These are phyloP conservation scores for Botrytis cinerea DNA, from an alignment of 2,329 filamentous ascomycete species.

Conservation along the genomic window DNA sequence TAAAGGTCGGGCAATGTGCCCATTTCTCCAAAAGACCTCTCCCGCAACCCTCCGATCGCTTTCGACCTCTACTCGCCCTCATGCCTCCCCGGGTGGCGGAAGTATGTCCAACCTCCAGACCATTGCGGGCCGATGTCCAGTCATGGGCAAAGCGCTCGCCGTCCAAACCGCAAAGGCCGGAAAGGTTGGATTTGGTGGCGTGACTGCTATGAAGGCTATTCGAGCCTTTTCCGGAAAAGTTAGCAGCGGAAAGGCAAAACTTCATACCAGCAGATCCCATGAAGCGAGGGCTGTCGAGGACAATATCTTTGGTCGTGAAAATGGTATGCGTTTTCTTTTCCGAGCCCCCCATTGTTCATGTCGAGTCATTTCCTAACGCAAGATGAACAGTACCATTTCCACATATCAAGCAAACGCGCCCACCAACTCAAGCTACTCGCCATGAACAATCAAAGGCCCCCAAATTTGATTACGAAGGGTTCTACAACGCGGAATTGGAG, in stretches of 20 bases:
- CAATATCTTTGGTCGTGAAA: slow-evolving; percentile 51
- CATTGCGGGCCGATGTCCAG: slow-evolving; percentile 89
- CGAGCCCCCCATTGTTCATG: neutral
- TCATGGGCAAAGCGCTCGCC: slow-evolving; percentile 97
- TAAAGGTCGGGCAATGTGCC: slow-evolving; percentile 68
- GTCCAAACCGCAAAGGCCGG: slow-evolving; percentile 70
- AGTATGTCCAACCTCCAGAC: slow-evolving; percentile 97
- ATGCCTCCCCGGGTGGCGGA: slow-evolving; percentile 73
- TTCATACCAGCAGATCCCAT: slow-evolving; percentile 79
- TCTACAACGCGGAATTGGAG: slow-evolving; percentile 85
- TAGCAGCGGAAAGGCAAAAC: slow-evolving; percentile 64
- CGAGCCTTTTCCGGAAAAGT: slow-evolving; percentile 54
- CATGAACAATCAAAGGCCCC: slow-evolving; percentile 43
- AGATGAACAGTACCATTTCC: slow-evolving; percentile 42
- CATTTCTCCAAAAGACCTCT: slow-evolving; percentile 93
- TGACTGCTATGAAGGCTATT: slow-evolving; percentile 51
- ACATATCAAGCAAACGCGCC: slow-evolving; percentile 30
- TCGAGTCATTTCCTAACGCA: neutral
- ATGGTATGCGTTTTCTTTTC: slow-evolving; percentile 46
- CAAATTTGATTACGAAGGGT: slow-evolving; percentile 87
- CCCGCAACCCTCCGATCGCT: slow-evolving; percentile 88
- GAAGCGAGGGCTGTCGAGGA: slow-evolving; percentile 77
- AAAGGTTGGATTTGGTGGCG: slow-evolving; percentile 45
- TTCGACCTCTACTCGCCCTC: slow-evolving; percentile 62
- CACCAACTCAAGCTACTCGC: slow-evolving; percentile 32